Evolutionary conservation across 805 yeast species (phyloP), one percentile per base, ranked within the genome.

Genomic region (Spathaspora passalidarum): DNA sequence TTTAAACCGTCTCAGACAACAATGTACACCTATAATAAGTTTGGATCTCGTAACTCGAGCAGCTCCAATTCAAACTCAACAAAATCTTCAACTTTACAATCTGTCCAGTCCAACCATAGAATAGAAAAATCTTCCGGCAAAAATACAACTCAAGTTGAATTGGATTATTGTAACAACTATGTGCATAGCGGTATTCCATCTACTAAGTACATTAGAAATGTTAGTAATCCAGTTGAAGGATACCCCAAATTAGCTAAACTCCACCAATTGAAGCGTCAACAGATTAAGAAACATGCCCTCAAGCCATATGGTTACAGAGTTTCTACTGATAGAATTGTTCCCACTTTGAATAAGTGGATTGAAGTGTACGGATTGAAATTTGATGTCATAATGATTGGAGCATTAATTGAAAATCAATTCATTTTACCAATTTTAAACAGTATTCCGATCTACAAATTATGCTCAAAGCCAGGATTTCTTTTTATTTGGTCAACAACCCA

Each of bases 341-440:
- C 77, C 1, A 74, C 77, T 0, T 66, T 91, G 47, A 75, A 78
- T 47, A 58, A 62, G 17, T 86, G 96, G 95, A 79, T 81, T 25
- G 62, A 66, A 14, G 68, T 69, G 16, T 79, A 81, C 46, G 73
- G 76, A 6, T 57, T 87, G 32, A 80, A 79, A 49, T 92, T 91
- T 63, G 97, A 91, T 60, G 96, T 89, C 9, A 86, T 92, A 11
- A 88, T 92, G 96, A 81, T 91, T 45, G 96, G 96, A 1, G 92
- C 94, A 2, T 70, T 92, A 42, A 78, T 85, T 1, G 91, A 86
- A 52, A 82, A 85, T 56, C 90, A 83, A 56, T 76, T 86, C 45
- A 69, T 86, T 16, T 72, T 79, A 38, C 86, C 88, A 0, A 55
- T 84, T 2, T 67, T 91, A 19, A 65, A 77, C 1, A 78, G 76